Evolutionary conservation across 345 rosid species (phyloP).

Genomic region (Barbarea vulgaris): DNA sequence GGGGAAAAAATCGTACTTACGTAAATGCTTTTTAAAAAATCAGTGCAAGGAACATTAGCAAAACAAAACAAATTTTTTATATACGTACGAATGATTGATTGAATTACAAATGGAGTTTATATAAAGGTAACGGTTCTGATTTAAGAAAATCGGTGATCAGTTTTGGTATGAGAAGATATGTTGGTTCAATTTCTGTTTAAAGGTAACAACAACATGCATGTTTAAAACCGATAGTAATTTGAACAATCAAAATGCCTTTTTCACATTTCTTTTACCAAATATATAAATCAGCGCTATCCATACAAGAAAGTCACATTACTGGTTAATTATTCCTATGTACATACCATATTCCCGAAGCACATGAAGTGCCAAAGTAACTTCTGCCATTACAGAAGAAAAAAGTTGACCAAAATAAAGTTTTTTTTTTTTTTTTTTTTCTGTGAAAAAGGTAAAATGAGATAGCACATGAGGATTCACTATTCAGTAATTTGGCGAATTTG

Average conservation of each 20-base stretch:
- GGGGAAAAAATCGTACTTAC: background rate
- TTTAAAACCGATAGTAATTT: background rate
- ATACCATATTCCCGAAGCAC: conserved; percentile 25
- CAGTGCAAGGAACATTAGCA: background rate
- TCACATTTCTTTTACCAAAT: conserved; percentile 28
- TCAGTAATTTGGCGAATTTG: conserved; percentile 36
- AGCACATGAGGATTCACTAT: conserved; percentile 1
- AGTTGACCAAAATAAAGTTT: background rate
- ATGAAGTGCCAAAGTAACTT: conserved; percentile 18
- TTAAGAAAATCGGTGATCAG: background rate
- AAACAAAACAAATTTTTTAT: background rate
- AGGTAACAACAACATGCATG: background rate
- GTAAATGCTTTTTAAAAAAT: background rate
- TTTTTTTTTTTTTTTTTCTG: background rate
- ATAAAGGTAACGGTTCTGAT: background rate
- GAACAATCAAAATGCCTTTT: conserved; percentile 1
- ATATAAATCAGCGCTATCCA: conserved; percentile 28
- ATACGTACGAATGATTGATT: background rate
- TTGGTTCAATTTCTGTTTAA: background rate
- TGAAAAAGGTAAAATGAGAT: conserved; percentile 18
- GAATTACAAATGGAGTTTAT: background rate
- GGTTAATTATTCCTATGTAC: conserved; percentile 14
- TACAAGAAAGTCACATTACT: conserved; percentile 38
- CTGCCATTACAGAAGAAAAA: conserved; percentile 33
- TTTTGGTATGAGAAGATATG: conserved; percentile 3